phyloP scores from a whole-genome alignment of 2,329 filamentous ascomycete genomes.

The Venturia asperata region DNA sequence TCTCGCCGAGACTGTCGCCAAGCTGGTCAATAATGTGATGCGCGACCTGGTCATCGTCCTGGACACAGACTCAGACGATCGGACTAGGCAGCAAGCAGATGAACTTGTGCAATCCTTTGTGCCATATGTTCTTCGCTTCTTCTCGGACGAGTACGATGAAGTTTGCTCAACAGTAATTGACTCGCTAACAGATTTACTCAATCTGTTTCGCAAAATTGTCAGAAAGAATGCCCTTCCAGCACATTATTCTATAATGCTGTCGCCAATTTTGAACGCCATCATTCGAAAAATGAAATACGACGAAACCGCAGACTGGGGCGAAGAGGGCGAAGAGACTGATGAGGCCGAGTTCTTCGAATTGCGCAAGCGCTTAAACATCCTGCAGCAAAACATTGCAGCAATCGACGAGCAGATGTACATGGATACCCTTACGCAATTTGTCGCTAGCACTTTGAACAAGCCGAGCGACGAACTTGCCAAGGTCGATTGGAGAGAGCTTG shows the following conservation, averaged over 20 bases:
- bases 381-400: slow-evolving; percentile 87
- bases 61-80: slow-evolving; percentile 59
- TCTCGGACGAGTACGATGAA: slow-evolving; percentile 96
- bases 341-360: slow-evolving; percentile 97
- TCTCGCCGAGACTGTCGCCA: slow-evolving; percentile 88
- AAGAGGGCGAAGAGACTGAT: slow-evolving; percentile 89
- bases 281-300: slow-evolving; percentile 97
- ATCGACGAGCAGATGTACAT: slow-evolving; percentile 86
- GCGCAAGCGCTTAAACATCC: slow-evolving; percentile 76
- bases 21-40: slow-evolving; percentile 85
- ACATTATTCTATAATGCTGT: slow-evolving; percentile 74
- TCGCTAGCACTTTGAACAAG: slow-evolving; percentile 80
- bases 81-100: slow-evolving; percentile 67
- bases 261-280: slow-evolving; percentile 83
- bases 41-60: slow-evolving; percentile 81
- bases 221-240: slow-evolving; percentile 57
- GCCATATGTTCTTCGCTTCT: slow-evolving; percentile 83
- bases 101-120: slow-evolving; percentile 76
- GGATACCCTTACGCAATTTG: slow-evolving; percentile 76
- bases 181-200: slow-evolving; percentile 83
- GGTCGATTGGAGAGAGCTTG: slow-evolving; percentile 82
- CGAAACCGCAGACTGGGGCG: slow-evolving; percentile 86
- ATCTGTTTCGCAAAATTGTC: slow-evolving; percentile 76
- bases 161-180: slow-evolving; percentile 94
- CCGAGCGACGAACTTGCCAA: slow-evolving; percentile 49